Conservation (phyloP, 768 basidiomycete species). For the Boletus rufocinnamomeus region DNA sequence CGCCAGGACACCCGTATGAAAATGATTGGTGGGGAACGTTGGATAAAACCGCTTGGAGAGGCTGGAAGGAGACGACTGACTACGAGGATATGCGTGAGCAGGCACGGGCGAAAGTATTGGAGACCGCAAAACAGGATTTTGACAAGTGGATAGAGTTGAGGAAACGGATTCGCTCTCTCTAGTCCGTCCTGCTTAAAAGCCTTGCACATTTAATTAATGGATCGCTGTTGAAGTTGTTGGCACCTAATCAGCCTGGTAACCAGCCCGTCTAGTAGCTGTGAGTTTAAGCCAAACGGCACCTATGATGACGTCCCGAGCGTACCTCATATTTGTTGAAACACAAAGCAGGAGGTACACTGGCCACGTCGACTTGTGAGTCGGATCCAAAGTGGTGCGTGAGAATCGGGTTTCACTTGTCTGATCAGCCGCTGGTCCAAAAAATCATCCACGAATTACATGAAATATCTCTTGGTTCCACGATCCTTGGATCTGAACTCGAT, state of each 20-base stretch:
- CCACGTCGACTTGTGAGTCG: neutral
- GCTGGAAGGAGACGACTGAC: conserved; percentile 23
- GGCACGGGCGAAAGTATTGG: neutral
- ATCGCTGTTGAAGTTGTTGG: neutral
- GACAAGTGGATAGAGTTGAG: neutral
- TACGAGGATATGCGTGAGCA: neutral
- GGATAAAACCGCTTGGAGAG: conserved; percentile 45
- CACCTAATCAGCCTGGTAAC: neutral
- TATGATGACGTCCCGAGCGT: too few species aligned
- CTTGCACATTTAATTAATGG: neutral
- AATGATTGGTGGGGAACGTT: conserved; percentile 47
- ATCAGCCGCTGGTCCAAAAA: neutral
- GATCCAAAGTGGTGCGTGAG: neutral
- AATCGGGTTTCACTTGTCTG: neutral
- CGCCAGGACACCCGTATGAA: conserved; percentile 51
- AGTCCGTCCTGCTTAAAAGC: neutral
- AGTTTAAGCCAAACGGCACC: too few species aligned
- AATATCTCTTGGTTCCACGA: too few species aligned
- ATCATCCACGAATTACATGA: too few species aligned
- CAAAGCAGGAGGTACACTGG: neutral
- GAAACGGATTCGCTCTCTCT: neutral
- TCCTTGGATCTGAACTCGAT: too few species aligned
- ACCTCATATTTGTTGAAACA: too few species aligned
- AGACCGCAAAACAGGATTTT: neutral
- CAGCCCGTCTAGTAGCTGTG: neutral